phyloP scores from a whole-genome alignment of 192 early-diverging fungal species.

The Coemansia sp. region DNA sequence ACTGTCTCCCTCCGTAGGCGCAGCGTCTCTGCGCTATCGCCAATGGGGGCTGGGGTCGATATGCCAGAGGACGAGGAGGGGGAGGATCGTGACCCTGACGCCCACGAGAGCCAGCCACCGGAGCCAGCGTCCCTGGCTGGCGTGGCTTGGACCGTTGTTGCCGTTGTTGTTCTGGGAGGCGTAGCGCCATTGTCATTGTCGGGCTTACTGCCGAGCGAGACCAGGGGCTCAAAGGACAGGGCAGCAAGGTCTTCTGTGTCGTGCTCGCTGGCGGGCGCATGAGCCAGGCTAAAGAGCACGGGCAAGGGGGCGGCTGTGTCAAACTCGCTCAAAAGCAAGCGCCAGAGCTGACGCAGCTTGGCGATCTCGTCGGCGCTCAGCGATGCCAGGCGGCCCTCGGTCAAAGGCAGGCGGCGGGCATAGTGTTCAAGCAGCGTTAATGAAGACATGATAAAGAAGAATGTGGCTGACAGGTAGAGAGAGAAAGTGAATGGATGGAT shows the following conservation, averaged over 20 bases:
- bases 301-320: slow-evolving; percentile 16
- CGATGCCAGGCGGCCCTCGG: slow-evolving; percentile 39
- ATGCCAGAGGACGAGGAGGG: background rate
- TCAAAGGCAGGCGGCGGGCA: slow-evolving; percentile 14
- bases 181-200: background rate
- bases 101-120: background rate
- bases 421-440: slow-evolving; percentile 45
- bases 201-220: slow-evolving; percentile 25
- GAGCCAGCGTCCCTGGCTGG: slow-evolving; percentile 12
- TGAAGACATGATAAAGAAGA: background rate
- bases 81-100: slow-evolving; percentile 1
- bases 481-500: background rate
- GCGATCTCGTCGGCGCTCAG: slow-evolving; percentile 40
- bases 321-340: slow-evolving; percentile 41
- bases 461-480: background rate
- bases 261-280: background rate
- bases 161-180: background rate
- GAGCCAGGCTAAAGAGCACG: slow-evolving; percentile 16
- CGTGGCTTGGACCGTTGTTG: background rate
- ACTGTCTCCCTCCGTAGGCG: background rate
- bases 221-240: slow-evolving; percentile 42
- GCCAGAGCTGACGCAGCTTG: slow-evolving; percentile 60
- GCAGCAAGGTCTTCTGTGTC: slow-evolving; percentile 18
- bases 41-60: background rate
- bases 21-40: background rate